Evolutionary conservation across 2,329 filamentous ascomycete species (phyloP).

Genomic region (Cadophora luteo-olivacea): DNA sequence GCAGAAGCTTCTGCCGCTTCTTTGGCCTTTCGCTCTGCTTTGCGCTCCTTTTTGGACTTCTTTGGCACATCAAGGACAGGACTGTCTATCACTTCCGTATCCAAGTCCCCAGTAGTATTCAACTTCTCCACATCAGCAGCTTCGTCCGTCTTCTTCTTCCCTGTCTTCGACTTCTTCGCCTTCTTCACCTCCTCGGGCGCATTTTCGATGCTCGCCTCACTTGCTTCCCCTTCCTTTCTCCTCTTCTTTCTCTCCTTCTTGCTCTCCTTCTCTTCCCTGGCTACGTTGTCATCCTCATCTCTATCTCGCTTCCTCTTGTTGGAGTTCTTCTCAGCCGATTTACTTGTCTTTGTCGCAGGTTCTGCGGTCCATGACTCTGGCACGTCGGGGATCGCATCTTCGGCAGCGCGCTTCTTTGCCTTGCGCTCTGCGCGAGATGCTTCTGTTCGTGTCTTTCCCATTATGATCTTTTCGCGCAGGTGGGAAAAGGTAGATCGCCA

Average conservation of each 20-base stretch:
- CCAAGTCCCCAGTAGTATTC: not conserved
- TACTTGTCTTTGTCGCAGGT: constrained; percentile 39
- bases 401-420: constrained; percentile 44
- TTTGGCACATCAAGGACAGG: constrained; percentile 35
- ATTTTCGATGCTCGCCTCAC: constrained; percentile 26
- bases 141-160: constrained; percentile 27
- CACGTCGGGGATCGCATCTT: constrained; percentile 45
- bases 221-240: constrained; percentile 23
- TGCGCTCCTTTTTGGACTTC: constrained; percentile 47
- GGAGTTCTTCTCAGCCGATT: constrained; percentile 18
- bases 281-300: constrained; percentile 28
- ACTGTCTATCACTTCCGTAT: constrained; percentile 27
- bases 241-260: constrained; percentile 34
- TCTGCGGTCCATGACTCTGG: constrained; percentile 39
- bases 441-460: constrained; percentile 39
- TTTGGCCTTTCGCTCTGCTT: constrained; percentile 45
- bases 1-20: constrained; percentile 40
- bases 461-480: constrained; percentile 19
- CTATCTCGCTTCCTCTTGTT: constrained; percentile 37
- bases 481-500: not conserved
- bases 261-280: constrained; percentile 32
- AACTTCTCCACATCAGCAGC: constrained; percentile 27
- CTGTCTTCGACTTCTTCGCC: constrained; percentile 29
- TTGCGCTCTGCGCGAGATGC: constrained; percentile 44
- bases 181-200: constrained; percentile 26